Evolutionary conservation across 1,284 basidiomycete species (phyloP), one percentile per base, ranked within the genome.

Genomic region (Ceratobasidium sp.): DNA sequence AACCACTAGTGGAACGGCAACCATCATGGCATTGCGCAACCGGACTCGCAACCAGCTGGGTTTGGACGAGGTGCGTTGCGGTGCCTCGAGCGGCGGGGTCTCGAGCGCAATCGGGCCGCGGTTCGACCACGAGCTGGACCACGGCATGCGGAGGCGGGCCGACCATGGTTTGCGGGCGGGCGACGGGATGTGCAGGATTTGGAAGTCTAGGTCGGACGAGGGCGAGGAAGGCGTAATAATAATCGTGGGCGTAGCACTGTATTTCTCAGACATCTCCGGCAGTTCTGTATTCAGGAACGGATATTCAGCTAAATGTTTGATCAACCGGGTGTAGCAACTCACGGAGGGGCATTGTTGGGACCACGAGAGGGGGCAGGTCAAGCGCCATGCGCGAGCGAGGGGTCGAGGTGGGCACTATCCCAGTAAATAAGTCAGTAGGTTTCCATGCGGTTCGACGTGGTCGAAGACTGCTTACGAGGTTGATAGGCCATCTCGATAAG

Each of bases 241-340:
- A 34, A 71, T 71, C 59, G 70, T 71, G 21, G 70, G 70, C 36
- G 70, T 62, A 43, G 58, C 48, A 61, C 70, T 53, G 14, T 45
- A 61, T 71, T 71, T 71, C 48, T 71, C 70, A 61, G 70, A 71
- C 70, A 71, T 71, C 48, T 71, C 48, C 16, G 70, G 70, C n/a
- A 61, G 10, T 60, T 71, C 70, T 61, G 8, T 30, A 60, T 30
- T 9, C 2, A 32, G n/a, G 21, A 60, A 34, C 26, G n/a, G 21
- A 32, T 30, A 60, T 53, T 71, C 26, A 71, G 58, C 58, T 12
- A 23, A 39, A 53, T 53, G 46, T 48, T 39, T 28, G 36, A 61
- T 32, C 12, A 30, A 32, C 36, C 12, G 21, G 39, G 10, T 18
- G 43, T 45, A 6, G 10, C 18, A 3, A 71, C 70, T 71, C 53